These are phyloP conservation scores for Jamesozyma spencerorum DNA, from an alignment of 805 yeast species.

Conservation along the genomic window DNA sequence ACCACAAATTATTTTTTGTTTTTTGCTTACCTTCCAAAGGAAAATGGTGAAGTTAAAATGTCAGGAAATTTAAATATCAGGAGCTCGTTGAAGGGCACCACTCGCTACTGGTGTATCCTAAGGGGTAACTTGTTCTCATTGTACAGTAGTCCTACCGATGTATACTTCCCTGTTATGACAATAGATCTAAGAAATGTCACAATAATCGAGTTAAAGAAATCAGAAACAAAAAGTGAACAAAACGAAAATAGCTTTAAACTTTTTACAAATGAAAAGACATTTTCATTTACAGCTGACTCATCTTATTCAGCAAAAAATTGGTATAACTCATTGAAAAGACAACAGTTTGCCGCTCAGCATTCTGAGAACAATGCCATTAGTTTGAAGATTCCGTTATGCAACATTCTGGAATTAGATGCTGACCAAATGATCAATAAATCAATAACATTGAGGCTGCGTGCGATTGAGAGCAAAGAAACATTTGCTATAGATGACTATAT, in stretches of 20 bases:
- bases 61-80: slow-evolving; percentile 44
- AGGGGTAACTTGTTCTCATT: slow-evolving; percentile 59
- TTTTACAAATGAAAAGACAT: slow-evolving; percentile 46
- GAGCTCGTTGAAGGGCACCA: slow-evolving; percentile 17
- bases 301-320: slow-evolving; percentile 67
- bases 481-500: slow-evolving; percentile 60
- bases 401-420: slow-evolving; percentile 53
- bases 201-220: slow-evolving; percentile 41
- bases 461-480: slow-evolving; percentile 44
- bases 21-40: slow-evolving; percentile 67
- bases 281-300: slow-evolving; percentile 66
- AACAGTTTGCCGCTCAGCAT: slow-evolving; percentile 66
- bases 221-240: slow-evolving; percentile 4
- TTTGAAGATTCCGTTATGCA: slow-evolving; percentile 64
- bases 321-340: slow-evolving; percentile 66
- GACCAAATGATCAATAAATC: slow-evolving; percentile 48
- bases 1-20: slow-evolving; percentile 59
- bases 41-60: slow-evolving; percentile 33
- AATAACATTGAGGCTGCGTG: slow-evolving; percentile 50
- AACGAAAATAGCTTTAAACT: slow-evolving; percentile 45
- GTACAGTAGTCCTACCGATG: slow-evolving; percentile 62
- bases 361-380: slow-evolving; percentile 57
- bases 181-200: slow-evolving; percentile 61
- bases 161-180: slow-evolving; percentile 74
- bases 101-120: slow-evolving; percentile 73